Conservation (phyloP, 345 rosid genomes). For the Populus tremula region DNA sequence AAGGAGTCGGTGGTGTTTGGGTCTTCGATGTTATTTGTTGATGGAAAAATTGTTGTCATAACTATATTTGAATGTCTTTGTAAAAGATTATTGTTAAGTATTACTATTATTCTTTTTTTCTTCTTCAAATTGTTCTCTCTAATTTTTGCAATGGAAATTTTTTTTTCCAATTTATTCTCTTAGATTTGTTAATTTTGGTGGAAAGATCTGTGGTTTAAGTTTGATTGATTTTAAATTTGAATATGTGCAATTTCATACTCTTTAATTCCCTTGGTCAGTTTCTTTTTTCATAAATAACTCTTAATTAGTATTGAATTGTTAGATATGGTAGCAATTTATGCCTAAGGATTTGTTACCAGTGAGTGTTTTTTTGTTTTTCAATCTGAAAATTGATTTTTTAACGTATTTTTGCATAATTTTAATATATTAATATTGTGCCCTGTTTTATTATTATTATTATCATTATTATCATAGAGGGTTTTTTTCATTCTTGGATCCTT, state of each 20-base stretch:
- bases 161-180: neutral
- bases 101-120: neutral
- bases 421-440: no score
- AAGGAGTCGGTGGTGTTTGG: neutral
- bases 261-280: neutral
- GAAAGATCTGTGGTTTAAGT: neutral
- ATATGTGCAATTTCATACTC: neutral
- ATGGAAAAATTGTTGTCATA: conserved; percentile 7
- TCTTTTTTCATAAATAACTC: neutral
- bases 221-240: neutral
- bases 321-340: neutral
- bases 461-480: no score
- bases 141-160: neutral
- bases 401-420: no score
- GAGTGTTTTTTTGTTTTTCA: no score
- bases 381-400: no score
- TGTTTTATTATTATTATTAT: no score
- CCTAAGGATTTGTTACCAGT: neutral
- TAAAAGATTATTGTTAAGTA: conserved; percentile 9
- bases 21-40: conserved; percentile 1
- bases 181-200: neutral
- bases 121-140: neutral
- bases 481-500: no score
- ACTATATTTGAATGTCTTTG: conserved; percentile 3
- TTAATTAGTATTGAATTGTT: neutral